phyloP scores from a whole-genome alignment of 768 basidiomycete genomes.

The Glaciozyma antarctica region DNA sequence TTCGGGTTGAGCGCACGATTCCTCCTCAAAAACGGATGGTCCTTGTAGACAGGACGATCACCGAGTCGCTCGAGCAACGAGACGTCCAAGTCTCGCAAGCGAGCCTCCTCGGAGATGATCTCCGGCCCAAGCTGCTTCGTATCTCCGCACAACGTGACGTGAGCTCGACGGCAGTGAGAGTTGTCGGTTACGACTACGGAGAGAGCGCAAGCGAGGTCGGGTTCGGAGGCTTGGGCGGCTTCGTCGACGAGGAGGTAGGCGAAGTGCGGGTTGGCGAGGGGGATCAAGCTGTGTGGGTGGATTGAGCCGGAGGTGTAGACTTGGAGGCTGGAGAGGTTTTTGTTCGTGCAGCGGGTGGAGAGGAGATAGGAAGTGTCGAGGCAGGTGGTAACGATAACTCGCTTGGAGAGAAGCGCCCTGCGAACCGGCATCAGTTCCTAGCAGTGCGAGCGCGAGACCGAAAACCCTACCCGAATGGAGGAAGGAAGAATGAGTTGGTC shows the following conservation, averaged over 20 bases:
- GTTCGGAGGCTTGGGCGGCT: conserved; percentile 41
- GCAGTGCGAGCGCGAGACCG: too few relatives aligned
- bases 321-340: conserved; percentile 35
- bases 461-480: conserved; percentile 3
- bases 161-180: conserved; percentile 16
- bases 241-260: conserved; percentile 41
- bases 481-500: conserved; percentile 28
- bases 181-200: conserved; percentile 18
- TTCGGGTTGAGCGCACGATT: conserved; percentile 1
- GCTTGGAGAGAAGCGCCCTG: conserved; percentile 34
- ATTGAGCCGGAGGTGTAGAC: conserved; percentile 7
- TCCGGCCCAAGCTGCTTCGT: conserved; percentile 39
- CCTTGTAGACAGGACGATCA: neutral
- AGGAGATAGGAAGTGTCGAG: conserved; percentile 38
- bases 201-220: conserved; percentile 37
- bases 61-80: conserved; percentile 39
- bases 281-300: conserved; percentile 17
- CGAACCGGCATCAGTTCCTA: neutral
- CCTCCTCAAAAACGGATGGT: conserved; percentile 9
- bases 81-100: conserved; percentile 37
- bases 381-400: conserved; percentile 37
- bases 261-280: conserved; percentile 36
- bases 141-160: conserved; percentile 40
- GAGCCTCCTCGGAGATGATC: conserved; percentile 34
- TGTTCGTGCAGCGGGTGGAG: conserved; percentile 34